phyloP scores from a whole-genome alignment of 306 rosid species.

The Vigna radiata region DNA sequence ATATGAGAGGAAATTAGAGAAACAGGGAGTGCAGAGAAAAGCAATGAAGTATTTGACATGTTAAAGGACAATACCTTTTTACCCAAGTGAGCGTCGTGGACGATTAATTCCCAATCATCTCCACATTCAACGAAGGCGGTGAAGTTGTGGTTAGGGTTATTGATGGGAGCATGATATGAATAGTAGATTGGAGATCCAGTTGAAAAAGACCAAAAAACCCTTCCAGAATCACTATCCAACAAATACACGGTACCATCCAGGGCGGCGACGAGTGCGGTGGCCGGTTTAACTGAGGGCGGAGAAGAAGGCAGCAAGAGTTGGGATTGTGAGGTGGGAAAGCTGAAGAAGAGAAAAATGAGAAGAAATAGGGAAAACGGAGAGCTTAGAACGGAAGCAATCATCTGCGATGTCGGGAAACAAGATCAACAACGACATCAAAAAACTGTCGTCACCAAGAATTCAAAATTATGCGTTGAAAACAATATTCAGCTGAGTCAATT shows the following conservation, averaged over 20 bases:
- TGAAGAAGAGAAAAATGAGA: background rate
- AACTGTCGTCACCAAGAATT: background rate
- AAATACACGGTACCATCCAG: conserved; percentile 64
- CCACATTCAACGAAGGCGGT: conserved; percentile 61
- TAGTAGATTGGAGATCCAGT: conserved; percentile 68
- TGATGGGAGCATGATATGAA: conserved; percentile 56
- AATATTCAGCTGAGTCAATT: too few relatives aligned
- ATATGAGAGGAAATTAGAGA: background rate
- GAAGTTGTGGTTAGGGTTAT: conserved; percentile 23
- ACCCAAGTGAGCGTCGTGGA: conserved; percentile 50
- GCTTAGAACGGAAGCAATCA: conserved; percentile 37
- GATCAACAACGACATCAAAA: background rate
- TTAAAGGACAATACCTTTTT: conserved; percentile 53
- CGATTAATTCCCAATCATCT: conserved; percentile 68
- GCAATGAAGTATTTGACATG: background rate
- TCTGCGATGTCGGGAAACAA: conserved; percentile 9
- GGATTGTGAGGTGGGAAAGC: background rate
- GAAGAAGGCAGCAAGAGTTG: conserved; percentile 48
- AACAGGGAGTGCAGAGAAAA: background rate
- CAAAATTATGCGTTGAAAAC: background rate
- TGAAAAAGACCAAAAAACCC: conserved; percentile 64
- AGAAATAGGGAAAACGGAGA: background rate
- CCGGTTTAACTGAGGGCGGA: conserved; percentile 47
- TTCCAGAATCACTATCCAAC: conserved; percentile 55
- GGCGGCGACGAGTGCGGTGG: conserved; percentile 58